Base-by-base conservation (phyloP, 139 green algal species). In the Coelastrella sp. region DNA sequence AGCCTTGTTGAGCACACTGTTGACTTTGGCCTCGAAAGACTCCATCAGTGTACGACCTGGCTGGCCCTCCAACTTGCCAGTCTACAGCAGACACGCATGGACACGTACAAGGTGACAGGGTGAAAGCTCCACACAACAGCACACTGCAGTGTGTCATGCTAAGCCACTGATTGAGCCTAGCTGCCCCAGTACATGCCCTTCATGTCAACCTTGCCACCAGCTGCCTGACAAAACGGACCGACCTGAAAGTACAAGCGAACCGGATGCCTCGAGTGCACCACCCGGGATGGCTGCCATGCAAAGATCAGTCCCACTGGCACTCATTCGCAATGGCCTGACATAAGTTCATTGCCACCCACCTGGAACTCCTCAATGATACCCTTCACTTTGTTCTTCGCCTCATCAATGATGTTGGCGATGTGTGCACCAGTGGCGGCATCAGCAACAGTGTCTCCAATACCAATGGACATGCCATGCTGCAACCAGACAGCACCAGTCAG, bases 391-490 rank as follows among this genome's bases (percentile, higher is more conserved):
- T 91, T 85, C 96, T 99, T 98, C 65, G 97, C 96, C 86, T 93
- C 92, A 64, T 97, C 92, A 91, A 99, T 99, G 89, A 98, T 98
- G 23, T 97, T 92, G 87, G 97, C 98, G 93, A 99, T 99, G 84
- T 94, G 96, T 6, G 89, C 83, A 96, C 99, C 99, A 65, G 98
- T 99, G 60, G 86, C 84, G 11, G 92, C 92, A 91, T 99, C 98
- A 2, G 98, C 98, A 23, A 99, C 98, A 4, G 98, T 98, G 94
- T 99, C 98, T 5, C 96, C 98, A 90, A 99, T 99, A 59, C 98
- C 98, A 80, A 99, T 99, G 90, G 90, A 97, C 96, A 99, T 99
- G 91, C 98, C 96, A 80, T 97, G 95, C 93, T 96, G 81, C 68
- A 80, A 14, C 11, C 4, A 22, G 8, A 59, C 17, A 78, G 81